phyloP scores from a whole-genome alignment of 768 basidiomycete genomes.

The Lactarius deliciosus region DNA sequence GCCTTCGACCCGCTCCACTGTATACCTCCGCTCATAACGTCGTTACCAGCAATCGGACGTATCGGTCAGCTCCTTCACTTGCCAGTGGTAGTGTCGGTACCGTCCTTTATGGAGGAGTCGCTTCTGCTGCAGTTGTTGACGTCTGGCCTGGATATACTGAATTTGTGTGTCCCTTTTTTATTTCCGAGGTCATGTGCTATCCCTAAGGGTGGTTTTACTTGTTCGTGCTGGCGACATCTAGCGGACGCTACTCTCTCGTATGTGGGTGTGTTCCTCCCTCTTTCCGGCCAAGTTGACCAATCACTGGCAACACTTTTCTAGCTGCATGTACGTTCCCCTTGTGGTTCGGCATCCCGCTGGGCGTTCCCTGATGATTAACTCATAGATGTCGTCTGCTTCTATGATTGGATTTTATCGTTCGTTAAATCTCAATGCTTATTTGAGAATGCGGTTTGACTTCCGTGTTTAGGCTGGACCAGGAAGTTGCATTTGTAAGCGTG shows the following conservation, averaged over 20 bases:
- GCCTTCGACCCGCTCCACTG: background rate
- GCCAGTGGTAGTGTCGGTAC: background rate
- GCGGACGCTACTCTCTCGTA: conserved; percentile 19
- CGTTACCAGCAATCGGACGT: background rate
- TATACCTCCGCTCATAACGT: background rate
- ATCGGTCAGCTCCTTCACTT: background rate
- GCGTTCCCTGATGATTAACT: background rate
- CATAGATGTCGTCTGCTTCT: conserved; percentile 25
- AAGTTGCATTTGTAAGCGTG: conserved; percentile 15
- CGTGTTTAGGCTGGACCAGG: conserved; percentile 21
- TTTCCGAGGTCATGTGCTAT: background rate
- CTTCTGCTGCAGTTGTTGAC: background rate
- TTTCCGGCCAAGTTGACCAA: background rate
- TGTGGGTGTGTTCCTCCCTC: background rate
- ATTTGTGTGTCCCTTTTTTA: background rate
- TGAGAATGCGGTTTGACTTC: no score
- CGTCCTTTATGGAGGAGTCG: background rate
- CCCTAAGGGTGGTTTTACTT: background rate
- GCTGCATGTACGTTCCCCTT: conserved; percentile 18
- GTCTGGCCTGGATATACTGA: background rate
- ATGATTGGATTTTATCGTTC: conserved; percentile 30
- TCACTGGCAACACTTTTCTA: background rate
- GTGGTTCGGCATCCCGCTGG: background rate
- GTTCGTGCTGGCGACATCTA: background rate
- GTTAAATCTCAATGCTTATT: background rate